Base-by-base conservation (phyloP, 2,329 filamentous ascomycete species). In the Akanthomyces uredinophilus region DNA sequence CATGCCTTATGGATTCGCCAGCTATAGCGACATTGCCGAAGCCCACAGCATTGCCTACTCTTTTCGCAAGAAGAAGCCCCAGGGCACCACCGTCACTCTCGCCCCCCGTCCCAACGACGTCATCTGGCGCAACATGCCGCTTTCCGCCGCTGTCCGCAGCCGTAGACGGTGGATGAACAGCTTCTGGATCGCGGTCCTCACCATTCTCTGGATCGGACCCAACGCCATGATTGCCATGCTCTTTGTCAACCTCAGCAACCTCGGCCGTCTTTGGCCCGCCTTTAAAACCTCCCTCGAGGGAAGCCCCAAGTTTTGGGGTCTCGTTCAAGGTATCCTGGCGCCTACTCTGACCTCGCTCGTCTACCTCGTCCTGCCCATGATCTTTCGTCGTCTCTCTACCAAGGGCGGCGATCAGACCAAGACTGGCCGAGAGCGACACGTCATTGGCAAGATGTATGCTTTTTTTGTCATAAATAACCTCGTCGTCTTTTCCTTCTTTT, bases 401-500 rank as follows among this genome's bases (percentile, higher is more conserved):
- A 85, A 85, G 67, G 90, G 91, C 5, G 95, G 95, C 66, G 94
- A 98, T 71, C 83, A 90, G 66, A 96, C 92, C 53, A 99, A 98
- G 77, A 96, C 91, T 0, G 91, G 91, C 29, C 87, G 95, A 60
- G 95, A 99, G 73, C 84, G 92, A 35, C 94, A 98, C 73, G 95
- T 99, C 58, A 83, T 95, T 63, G 87, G 86, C 65, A 96, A 96
- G 74, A 83, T 99, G 2, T 99, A 96, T 76, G 84, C 90, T 20
- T 99, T 99, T 78, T 99, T 99, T 75, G 85, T 97, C 58, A 92
- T 99, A 81, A 99, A 99, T 83, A 98, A 98, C 71, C 76, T 99
- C 61, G 80, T 99, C 67, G 87, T 98, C 63, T 98, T 98, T 75
- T 97, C 93, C 13, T 80, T 96, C 16, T 98, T 98, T 74, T 91